Evolutionary conservation across 352 stramenopile species (phyloP), one percentile per base, ranked within the genome.

Genomic region (Pythium rhizo-oryzae): DNA sequence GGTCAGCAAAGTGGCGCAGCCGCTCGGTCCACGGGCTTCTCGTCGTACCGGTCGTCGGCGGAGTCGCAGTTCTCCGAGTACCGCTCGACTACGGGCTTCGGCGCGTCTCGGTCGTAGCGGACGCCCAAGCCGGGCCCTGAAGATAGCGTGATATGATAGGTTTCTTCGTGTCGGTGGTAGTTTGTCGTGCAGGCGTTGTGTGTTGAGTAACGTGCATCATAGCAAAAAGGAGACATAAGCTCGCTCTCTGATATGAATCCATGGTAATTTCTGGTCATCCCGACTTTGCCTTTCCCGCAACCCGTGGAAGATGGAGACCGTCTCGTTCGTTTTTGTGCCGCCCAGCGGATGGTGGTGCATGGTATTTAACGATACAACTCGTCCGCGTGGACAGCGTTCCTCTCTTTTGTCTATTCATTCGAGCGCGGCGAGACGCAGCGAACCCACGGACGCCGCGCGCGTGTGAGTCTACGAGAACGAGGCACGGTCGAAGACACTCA

Each of bases 401-500:
- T 46, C n/a, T 57, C 37, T 37, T n/a, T 33, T 50, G 33, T 59
- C 59, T 66, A 59, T 59, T 59, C n/a, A 47, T 18, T 55, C 15
- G 41, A 54, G 25, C 28, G 8, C n/a, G n/a, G 41, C 8, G 24
- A 30, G 25, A 19, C 16, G 16, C 18, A 55, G 23, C 6, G 28
- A 6, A 33, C 6, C 28, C 28, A 33, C 28, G 28, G 28, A 6
- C 28, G 6, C 28, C 44, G 11, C 7, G 15, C 12, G 16, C 37
- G 24, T 58, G 30, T 0, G 52, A 21, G 53, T 66, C 76, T 94
- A 94, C 73, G 81, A 88, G 71, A 93, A 92, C 63, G 86, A 93
- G 70, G 86, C 86, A 70, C 86, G 86, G 71, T 94, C 86, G 59
- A 90, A 92, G 43, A 94, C 86, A 72, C 84, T 78, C 16, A 92